A percentile compares a stretch with the other conserved stretches of the same genome.
Evolutionary conservation across 352 stramenopile species (phyloP).

Genomic region (Pythium biforme): DNA sequence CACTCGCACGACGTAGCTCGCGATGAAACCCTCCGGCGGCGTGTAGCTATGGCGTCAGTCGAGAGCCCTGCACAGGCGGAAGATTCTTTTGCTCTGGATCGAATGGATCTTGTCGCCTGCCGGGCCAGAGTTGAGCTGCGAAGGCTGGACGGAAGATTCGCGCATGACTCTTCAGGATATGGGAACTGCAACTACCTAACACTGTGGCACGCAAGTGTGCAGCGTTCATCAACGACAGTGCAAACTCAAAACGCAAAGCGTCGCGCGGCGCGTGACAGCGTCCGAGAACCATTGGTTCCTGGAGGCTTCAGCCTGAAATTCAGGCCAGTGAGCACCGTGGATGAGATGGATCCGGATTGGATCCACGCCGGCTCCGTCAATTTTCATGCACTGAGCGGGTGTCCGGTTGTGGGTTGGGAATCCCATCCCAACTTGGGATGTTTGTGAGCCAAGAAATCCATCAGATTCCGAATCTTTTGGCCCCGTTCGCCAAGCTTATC

Average conservation of each 20-base stretch:
- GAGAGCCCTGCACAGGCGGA: slow-evolving; percentile 2
- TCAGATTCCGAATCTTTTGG: background rate
- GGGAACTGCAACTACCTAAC: background rate
- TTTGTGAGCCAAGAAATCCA: background rate
- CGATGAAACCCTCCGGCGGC: background rate
- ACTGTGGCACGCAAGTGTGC: background rate
- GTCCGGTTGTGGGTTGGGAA: background rate
- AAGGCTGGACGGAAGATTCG: slow-evolving; percentile 8
- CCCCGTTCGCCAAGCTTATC: background rate
- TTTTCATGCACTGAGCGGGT: background rate
- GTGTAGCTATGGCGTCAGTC: slow-evolving; percentile 15
- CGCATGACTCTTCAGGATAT: background rate
- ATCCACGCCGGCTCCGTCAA: background rate
- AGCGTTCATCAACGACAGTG: background rate
- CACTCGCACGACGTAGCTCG: no score
- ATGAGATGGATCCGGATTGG: background rate
- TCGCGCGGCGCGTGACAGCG: background rate
- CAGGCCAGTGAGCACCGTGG: no score
- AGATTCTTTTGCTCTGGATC: slow-evolving; percentile 15
- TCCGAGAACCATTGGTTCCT: background rate
- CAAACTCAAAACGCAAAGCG: background rate
- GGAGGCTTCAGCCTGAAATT: no score
- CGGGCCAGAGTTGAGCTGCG: no score
- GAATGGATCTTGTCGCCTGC: background rate
- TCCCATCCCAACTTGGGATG: no score